These are phyloP conservation scores for Tremella yokohamensis DNA, from an alignment of 768 basidiomycete genomes.

Conservation along the genomic window DNA sequence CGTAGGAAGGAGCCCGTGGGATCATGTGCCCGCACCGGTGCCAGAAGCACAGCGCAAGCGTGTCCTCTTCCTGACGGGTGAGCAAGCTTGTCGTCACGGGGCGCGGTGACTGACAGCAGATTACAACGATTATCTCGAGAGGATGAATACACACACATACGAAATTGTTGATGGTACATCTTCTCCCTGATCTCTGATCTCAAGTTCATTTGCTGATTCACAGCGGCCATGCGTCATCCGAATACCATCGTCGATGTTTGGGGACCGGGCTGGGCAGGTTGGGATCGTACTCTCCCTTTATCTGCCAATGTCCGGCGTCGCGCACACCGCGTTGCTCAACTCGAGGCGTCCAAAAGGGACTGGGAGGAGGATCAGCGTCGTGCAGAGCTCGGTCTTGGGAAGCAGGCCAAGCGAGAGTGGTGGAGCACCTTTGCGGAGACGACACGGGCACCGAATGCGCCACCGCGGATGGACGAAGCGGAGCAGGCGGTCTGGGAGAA, in stretches of 20 bases:
- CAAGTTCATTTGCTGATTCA: background rate
- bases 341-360: constrained; percentile 22
- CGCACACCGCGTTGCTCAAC: constrained; percentile 22
- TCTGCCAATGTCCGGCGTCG: constrained; percentile 43
- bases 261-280: constrained; percentile 51
- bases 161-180: constrained; percentile 48
- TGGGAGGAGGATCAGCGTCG: constrained; percentile 15
- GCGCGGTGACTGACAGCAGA: constrained; percentile 23
- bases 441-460: constrained; percentile 6
- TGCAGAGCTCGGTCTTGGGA: background rate
- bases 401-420: constrained; percentile 12
- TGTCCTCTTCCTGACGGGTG: constrained; percentile 49
- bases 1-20: constrained; percentile 45
- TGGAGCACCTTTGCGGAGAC: constrained; percentile 16
- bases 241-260: constrained; percentile 46
- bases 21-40: constrained; percentile 27
- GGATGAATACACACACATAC: constrained; percentile 52
- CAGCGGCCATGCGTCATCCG: constrained; percentile 47
- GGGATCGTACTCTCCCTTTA: constrained; percentile 36
- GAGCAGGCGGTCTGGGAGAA: constrained; percentile 3
- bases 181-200: background rate
- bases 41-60: constrained; percentile 24
- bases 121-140: constrained; percentile 48
- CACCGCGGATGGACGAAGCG: constrained; percentile 4
- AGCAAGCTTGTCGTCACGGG: constrained; percentile 11